Base-by-base conservation (phyloP, 2,329 filamentous ascomycete species). In the Nannizziopsis arthrosporioides region DNA sequence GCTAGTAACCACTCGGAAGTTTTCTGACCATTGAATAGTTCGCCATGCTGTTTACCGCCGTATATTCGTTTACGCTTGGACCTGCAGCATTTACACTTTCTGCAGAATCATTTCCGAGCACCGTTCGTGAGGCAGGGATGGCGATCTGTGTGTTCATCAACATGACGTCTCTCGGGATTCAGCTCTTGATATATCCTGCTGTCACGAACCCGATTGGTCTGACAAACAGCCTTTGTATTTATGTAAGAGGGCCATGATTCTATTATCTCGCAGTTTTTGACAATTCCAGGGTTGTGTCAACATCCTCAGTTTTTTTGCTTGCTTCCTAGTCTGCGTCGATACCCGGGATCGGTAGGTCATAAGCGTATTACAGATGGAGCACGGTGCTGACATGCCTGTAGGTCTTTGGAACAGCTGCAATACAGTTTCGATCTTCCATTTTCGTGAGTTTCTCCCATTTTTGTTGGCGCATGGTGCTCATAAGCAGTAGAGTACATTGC, bases 101-200 rank as follows among this genome's bases (percentile, higher is more conserved):
- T 10, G 46, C 46, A 12, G 46, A 48, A 39, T 48, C 46, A 1
- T 48, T 48, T 40, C 46, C 46, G 10, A 48, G 46, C 27, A 48
- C 46, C 2, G 46, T 48, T 19, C 40, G 46, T 6, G 46, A 48
- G n/a, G 46, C 39, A 12, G 46, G 46, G 12, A 48, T 48, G 46
- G 46, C 46, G 6, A 42, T 48, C 9, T 48, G 46, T 30, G 46
- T 48, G 18, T 44, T 48, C 11, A 48, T 48, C 17, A 48, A 48
- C 22, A 43, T 48, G 40, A 48, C 46, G 22, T 43, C 46, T n/a
- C 46, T 48, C 18, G 46, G 46, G 34, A 48, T 48, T 14, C 41
- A 43, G 14, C 46, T 48, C 32, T 44, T 48, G 32, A 38, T 48
- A n/a, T 48, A 48, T 15, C 46, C 46, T 2, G 36, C 38, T 7